phyloP scores from a whole-genome alignment of 2,329 filamentous ascomycete genomes.

The Penicillium brevicompactum region DNA sequence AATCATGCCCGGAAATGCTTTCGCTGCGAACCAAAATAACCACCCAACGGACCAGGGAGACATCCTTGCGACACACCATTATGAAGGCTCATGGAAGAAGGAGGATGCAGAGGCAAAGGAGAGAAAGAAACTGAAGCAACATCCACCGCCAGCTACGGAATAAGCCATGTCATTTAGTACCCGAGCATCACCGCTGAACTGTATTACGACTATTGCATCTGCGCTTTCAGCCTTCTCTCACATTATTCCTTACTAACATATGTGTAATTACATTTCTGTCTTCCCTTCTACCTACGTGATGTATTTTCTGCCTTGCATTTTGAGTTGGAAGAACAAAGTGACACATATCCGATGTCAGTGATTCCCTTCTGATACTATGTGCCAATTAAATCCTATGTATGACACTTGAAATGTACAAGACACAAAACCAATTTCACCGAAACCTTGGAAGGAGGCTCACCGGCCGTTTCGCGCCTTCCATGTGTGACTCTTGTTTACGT shows the following conservation, averaged over 20 bases:
- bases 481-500: not conserved
- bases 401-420: not conserved
- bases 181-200: no score
- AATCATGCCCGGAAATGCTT: slow-evolving; percentile 28
- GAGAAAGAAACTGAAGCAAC: slow-evolving; percentile 14
- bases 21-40: slow-evolving; percentile 27
- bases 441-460: not conserved
- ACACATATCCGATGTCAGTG: no score
- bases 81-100: slow-evolving; percentile 23
- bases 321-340: no score
- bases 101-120: slow-evolving; percentile 19
- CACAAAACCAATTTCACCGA: not conserved
- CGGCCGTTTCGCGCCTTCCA: not conserved
- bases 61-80: slow-evolving; percentile 19
- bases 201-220: no score
- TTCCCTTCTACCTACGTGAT: no score
- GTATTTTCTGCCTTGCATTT: no score
- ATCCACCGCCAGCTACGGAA: not conserved
- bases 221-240: no score
- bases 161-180: no score
- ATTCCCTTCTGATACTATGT: no score
- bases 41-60: slow-evolving; percentile 19
- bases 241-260: no score
- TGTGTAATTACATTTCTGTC: no score
- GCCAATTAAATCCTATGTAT: not conserved